A percentile compares a stretch with the other conserved stretches of the same genome.
phyloP scores from a whole-genome alignment of 1,139 yeast species.

The Tardiomyces digboiensis region DNA sequence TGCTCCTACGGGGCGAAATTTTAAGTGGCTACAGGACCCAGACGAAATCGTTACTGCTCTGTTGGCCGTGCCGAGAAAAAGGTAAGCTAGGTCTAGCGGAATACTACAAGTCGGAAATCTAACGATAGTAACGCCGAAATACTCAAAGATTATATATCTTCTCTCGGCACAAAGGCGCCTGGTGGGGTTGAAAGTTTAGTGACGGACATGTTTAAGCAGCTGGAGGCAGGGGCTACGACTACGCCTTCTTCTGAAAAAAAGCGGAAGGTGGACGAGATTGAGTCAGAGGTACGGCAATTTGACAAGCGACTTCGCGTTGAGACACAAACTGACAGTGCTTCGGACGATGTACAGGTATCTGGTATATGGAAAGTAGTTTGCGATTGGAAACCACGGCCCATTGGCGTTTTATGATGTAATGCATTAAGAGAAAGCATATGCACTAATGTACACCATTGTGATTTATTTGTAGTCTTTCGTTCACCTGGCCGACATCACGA shows the following conservation, averaged over 20 bases:
- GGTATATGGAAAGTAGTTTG: constrained; percentile 1
- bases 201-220: background rate
- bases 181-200: background rate
- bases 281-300: background rate
- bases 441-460: no score
- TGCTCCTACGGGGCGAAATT: background rate
- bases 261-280: background rate
- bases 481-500: no score
- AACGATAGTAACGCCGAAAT: background rate
- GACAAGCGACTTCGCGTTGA: background rate
- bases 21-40: background rate
- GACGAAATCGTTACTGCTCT: background rate
- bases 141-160: background rate
- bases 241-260: background rate
- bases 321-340: background rate
- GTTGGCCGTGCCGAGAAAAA: background rate
- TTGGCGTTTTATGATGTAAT: constrained; percentile 1
- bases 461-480: no score
- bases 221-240: background rate
- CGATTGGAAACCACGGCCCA: constrained; percentile 2
- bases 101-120: background rate
- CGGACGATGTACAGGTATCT: no score
- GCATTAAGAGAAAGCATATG: no score
- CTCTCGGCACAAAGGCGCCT: background rate
- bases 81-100: background rate